Percentiles rank a stretch among this genome's conserved stretches.
These are phyloP conservation scores for Micractinium sp. DNA, from an alignment of 139 green algal genomes.

Conservation along the genomic window DNA sequence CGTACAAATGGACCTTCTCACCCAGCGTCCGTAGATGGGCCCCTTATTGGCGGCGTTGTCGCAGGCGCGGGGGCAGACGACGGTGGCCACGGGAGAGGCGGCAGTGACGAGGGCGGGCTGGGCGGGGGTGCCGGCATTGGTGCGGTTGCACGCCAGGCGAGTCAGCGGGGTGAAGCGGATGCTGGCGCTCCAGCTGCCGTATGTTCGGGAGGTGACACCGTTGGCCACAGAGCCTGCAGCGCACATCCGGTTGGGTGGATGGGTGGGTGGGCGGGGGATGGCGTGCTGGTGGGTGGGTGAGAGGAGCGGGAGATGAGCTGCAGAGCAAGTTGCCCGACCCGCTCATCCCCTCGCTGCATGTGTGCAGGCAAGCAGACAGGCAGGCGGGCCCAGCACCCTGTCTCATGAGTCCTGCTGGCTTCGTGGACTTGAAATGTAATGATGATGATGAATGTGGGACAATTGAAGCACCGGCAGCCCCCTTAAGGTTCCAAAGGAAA, in stretches of 20 bases:
- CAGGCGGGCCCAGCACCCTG: too few relatives aligned
- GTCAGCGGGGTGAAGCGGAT: slow-evolving; percentile 1
- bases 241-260: background rate
- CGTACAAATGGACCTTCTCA: background rate
- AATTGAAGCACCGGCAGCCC: background rate
- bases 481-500: background rate
- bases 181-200: background rate
- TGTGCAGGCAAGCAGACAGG: background rate
- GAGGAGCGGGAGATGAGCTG: too few relatives aligned
- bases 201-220: background rate
- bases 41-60: background rate
- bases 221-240: background rate
- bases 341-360: background rate
- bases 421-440: too few relatives aligned
- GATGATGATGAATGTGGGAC: too few relatives aligned
- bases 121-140: background rate
- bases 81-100: background rate
- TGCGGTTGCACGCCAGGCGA: background rate
- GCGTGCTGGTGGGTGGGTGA: background rate
- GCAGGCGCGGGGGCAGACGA: slow-evolving; percentile 9
- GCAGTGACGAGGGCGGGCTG: background rate
- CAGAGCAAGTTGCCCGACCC: background rate
- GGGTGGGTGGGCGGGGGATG: too few relatives aligned
- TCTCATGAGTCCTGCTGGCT: too few relatives aligned
- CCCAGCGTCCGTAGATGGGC: background rate